phyloP scores from a whole-genome alignment of 305 asterid species.

The Fraxinus albicans region DNA sequence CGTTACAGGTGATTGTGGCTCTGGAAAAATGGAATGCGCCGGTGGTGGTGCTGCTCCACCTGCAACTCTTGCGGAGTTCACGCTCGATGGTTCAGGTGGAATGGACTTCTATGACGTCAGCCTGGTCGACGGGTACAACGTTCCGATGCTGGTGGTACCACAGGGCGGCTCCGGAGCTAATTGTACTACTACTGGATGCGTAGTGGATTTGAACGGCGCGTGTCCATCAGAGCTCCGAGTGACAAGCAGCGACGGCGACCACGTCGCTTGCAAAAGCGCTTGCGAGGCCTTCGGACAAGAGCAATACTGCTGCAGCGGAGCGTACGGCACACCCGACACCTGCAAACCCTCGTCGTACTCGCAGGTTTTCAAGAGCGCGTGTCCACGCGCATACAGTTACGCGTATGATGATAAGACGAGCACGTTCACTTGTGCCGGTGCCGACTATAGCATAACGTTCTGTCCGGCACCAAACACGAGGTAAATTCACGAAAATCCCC shows the following conservation, averaged over 20 bases:
- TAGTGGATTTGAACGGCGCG: slow-evolving; percentile 52
- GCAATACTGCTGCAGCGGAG: slow-evolving; percentile 69
- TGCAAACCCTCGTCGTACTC: slow-evolving; percentile 72
- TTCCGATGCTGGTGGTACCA: slow-evolving; percentile 78
- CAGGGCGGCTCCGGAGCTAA: slow-evolving; percentile 56
- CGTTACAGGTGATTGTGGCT: slow-evolving; percentile 74
- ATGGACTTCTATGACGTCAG: slow-evolving; percentile 82
- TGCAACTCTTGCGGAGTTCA: slow-evolving; percentile 75
- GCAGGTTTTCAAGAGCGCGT: slow-evolving; percentile 54
- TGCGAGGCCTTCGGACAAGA: slow-evolving; percentile 66
- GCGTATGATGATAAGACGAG: slow-evolving; percentile 14
- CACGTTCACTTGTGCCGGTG: slow-evolving; percentile 38
- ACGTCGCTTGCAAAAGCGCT: slow-evolving; percentile 81
- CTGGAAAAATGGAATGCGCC: slow-evolving; percentile 64
- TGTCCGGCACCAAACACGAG: slow-evolving; percentile 84
- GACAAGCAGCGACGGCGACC: slow-evolving; percentile 29
- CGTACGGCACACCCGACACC: slow-evolving; percentile 46
- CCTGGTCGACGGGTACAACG: slow-evolving; percentile 82
- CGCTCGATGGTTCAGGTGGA: slow-evolving; percentile 60
- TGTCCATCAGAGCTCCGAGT: slow-evolving; percentile 75
- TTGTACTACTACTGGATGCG: slow-evolving; percentile 67
- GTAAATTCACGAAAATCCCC: slow-evolving; percentile 39
- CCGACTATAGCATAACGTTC: slow-evolving; percentile 63
- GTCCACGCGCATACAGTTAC: slow-evolving; percentile 42
- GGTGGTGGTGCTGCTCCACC: slow-evolving; percentile 72